Evolutionary conservation across 208 protist genomes (phyloP).

Genomic region (Crithidia mellificae): DNA sequence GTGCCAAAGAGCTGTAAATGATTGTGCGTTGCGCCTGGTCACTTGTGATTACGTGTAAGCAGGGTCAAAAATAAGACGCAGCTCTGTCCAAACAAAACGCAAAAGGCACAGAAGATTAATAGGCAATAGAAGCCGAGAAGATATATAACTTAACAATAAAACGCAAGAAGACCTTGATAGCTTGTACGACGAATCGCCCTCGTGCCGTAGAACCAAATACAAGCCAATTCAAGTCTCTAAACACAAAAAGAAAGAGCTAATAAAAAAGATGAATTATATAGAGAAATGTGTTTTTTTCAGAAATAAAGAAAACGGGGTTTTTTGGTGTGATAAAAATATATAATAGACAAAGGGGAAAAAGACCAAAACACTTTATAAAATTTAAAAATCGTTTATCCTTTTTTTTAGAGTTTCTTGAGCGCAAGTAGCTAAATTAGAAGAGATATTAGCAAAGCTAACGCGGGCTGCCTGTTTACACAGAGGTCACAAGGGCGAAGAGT

Average conservation of each 20-base stretch:
- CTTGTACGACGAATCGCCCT: too few relatives aligned
- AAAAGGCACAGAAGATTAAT: neutral
- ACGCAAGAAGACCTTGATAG: neutral
- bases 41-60: neutral
- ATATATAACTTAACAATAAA: too few relatives aligned
- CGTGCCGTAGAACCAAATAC: neutral
- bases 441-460: slow-evolving; percentile 12
- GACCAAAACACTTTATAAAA: too few relatives aligned
- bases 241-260: too few relatives aligned
- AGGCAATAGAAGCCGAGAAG: too few relatives aligned
- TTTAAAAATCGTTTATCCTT: too few relatives aligned
- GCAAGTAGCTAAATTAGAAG: slow-evolving; percentile 1
- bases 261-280: neutral
- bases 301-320: too few relatives aligned
- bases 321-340: too few relatives aligned
- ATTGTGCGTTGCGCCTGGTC: neutral
- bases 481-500: neutral
- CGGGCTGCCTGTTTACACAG: neutral
- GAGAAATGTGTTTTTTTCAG: neutral
- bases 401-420: neutral
- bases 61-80: neutral
- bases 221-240: too few relatives aligned
- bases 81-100: neutral
- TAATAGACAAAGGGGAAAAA: too few relatives aligned
- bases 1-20: too few relatives aligned